These are phyloP conservation scores for Plasmodium billcollinsi DNA, from an alignment of 169 alveolate genomes.

Conservation along the genomic window DNA sequence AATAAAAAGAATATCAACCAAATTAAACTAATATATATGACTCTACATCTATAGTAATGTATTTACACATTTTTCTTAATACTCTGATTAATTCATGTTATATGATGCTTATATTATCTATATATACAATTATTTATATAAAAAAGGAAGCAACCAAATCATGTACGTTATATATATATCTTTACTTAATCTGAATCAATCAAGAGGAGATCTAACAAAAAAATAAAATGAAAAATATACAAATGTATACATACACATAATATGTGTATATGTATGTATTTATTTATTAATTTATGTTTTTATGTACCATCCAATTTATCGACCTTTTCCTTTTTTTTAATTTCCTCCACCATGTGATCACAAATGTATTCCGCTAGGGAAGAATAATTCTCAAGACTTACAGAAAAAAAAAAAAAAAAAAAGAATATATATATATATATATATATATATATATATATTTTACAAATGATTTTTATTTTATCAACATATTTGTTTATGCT, in stretches of 20 bases:
- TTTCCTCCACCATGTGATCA: slow-evolving; percentile 55
- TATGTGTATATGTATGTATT: too few relatives aligned
- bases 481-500: neutral
- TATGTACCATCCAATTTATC: slow-evolving; percentile 40
- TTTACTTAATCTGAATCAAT: slow-evolving; percentile 16
- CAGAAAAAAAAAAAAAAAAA: neutral
- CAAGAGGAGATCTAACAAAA: slow-evolving; percentile 16
- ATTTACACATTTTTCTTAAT: too few relatives aligned
- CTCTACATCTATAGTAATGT: too few relatives aligned
- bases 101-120: neutral
- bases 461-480: neutral
- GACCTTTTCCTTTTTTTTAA: slow-evolving; percentile 19
- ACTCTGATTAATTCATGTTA: neutral
- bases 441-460: neutral
- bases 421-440: neutral
- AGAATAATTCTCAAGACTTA: slow-evolving; percentile 26
- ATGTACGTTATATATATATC: too few relatives aligned
- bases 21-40: neutral
- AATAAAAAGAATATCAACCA: neutral
- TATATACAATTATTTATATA: too few relatives aligned
- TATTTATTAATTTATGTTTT: too few relatives aligned
- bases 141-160: too few relatives aligned
- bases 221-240: neutral
- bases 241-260: neutral
- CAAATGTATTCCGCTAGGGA: slow-evolving; percentile 52